Percentiles rank a stretch among this genome's conserved stretches.
phyloP scores from a whole-genome alignment of 495 filamentous ascomycete genomes.

The Talaromyces trachyspermus region DNA sequence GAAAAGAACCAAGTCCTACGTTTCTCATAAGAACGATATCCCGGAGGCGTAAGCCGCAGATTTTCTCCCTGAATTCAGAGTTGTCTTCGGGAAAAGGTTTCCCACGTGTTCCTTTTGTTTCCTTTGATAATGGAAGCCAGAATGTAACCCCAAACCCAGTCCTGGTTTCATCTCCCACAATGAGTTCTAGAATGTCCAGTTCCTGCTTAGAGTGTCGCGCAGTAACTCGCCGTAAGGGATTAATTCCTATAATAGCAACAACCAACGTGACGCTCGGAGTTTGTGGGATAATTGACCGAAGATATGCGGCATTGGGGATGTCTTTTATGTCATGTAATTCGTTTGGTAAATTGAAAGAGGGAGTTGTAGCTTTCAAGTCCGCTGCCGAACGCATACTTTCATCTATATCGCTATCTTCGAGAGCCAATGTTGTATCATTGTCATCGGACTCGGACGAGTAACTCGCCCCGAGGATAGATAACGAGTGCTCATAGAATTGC shows the following conservation, averaged over 20 bases:
- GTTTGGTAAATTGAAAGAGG: conserved; percentile 13
- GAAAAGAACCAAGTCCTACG: conserved; percentile 68
- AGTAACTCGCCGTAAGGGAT: conserved; percentile 53
- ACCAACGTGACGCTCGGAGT: conserved; percentile 75
- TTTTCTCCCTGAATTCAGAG: conserved; percentile 27
- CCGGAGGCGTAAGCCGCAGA: conserved; percentile 50
- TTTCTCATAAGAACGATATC: conserved; percentile 72
- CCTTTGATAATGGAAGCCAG: conserved; percentile 51
- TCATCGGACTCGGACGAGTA: conserved; percentile 18
- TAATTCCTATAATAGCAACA: conserved; percentile 66
- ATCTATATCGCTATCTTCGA: conserved; percentile 19
- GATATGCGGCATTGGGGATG: conserved; percentile 61
- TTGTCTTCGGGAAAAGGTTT: conserved; percentile 17
- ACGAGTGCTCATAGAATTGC: conserved; percentile 68
- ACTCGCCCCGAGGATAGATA: conserved; percentile 51
- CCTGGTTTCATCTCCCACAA: conserved; percentile 81
- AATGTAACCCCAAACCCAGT: conserved; percentile 78
- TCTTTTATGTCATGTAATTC: conserved; percentile 56
- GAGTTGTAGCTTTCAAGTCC: conserved; percentile 11
- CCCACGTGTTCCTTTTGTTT: conserved; percentile 9
- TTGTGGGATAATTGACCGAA: conserved; percentile 64
- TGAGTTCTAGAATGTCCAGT: conserved; percentile 63
- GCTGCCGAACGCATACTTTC: conserved; percentile 20
- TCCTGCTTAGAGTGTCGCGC: conserved; percentile 40
- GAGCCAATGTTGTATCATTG: conserved; percentile 8